These are phyloP conservation scores for Neonectria magnoliae DNA, from an alignment of 2,329 filamentous ascomycete species.

Conservation along the genomic window DNA sequence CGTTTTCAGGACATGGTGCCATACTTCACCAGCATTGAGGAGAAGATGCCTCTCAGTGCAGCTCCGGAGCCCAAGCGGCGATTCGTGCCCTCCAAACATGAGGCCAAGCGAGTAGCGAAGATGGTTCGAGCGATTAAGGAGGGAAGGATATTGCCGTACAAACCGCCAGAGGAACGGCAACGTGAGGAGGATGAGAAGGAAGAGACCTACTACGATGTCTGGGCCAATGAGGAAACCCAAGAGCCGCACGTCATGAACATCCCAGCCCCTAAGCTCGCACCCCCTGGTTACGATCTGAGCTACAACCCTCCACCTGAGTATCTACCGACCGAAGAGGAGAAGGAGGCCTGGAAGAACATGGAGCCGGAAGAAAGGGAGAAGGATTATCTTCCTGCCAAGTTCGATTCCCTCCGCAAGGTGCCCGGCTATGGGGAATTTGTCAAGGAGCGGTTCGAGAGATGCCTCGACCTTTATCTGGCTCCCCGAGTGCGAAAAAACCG, in stretches of 20 bases:
- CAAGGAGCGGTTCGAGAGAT: constrained; percentile 96
- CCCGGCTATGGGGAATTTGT: constrained; percentile 91
- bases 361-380: constrained; percentile 93
- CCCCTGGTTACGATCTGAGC: constrained; percentile 93
- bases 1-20: constrained; percentile 78
- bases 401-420: constrained; percentile 86
- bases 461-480: constrained; percentile 93
- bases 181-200: constrained; percentile 78
- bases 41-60: constrained; percentile 93
- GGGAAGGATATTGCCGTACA: constrained; percentile 92
- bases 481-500: constrained; percentile 92
- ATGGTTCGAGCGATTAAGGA: constrained; percentile 95
- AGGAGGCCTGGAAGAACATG: constrained; percentile 81
- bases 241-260: constrained; percentile 93
- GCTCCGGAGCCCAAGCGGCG: constrained; percentile 96
- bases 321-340: constrained; percentile 86
- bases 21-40: constrained; percentile 90
- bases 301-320: constrained; percentile 98
- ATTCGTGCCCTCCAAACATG: constrained; percentile 96
- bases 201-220: constrained; percentile 84
- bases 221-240: constrained; percentile 89
- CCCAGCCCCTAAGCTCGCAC: constrained; percentile 90
- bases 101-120: constrained; percentile 96
- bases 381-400: constrained; percentile 85
- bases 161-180: constrained; percentile 73